Evolutionary conservation across 371 early-diverging fungal species (phyloP), one percentile per base, ranked within the genome.

Genomic region (Mortierella sp.): DNA sequence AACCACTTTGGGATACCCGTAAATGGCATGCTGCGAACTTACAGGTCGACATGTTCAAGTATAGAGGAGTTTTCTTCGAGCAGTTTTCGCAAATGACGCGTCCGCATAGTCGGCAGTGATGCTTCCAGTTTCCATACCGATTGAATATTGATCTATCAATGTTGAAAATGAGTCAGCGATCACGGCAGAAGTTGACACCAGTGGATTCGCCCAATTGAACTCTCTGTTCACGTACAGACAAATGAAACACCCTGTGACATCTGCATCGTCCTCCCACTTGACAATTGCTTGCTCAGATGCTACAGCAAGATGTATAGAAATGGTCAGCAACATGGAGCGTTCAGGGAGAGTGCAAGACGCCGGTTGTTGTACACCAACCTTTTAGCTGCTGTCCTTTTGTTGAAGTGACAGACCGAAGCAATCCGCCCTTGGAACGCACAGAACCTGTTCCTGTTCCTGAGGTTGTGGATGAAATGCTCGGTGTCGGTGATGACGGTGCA

Each of bases 81-180:
- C 92, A 92, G 31, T 85, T 82, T 13, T 85, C 90, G 70, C 93
- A 93, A 7, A 92, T 83, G 6, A 92, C 85, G 16, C 87, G 83
- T 6, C 94, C 94, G 59, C 94, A 94, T 12, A 93, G 61, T 8
- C 94, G 86, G 67, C 94, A 94, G 64, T 94, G 94, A 53, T 94
- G 94, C 28, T 89, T 87, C 25, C 93, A 87, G 56, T 89, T 81
- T 60, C 54, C 85, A 80, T 66, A 58, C 22, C 49, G 57, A 47
- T 45, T 60, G 29, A 57, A 64, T 1, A 74, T 37, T 1, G 63
- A 52, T 21, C 62, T 50, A 19, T 31, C 31, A 29, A 48, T 29
- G 62, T 2, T 29, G 13, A 24, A 13, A 39, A 57, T n/a, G n/a
- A n/a, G n/a, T n/a, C n/a, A n/a, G n/a, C n/a, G n/a, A n/a, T n/a